phyloP scores from a whole-genome alignment of 371 early-diverging fungal species.

The Mucor irregularis region DNA sequence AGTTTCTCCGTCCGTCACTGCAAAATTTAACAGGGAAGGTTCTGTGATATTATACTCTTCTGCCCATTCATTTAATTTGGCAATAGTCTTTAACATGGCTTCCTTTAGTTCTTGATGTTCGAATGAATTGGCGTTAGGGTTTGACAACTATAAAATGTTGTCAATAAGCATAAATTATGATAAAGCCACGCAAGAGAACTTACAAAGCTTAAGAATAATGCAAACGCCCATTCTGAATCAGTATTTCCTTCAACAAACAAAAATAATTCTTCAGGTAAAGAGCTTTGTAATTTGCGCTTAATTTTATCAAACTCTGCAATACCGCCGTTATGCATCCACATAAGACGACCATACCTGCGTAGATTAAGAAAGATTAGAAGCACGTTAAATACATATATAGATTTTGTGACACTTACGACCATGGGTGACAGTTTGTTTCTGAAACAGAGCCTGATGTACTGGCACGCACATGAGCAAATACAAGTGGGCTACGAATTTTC shows the following conservation, averaged over 20 bases:
- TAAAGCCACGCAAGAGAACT: background rate
- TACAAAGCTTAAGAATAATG: slow-evolving; percentile 79
- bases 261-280: slow-evolving; percentile 71
- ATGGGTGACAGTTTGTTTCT: slow-evolving; percentile 84
- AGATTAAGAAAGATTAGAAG: slow-evolving; percentile 1
- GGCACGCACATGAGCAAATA: slow-evolving; percentile 89
- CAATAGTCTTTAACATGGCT: slow-evolving; percentile 79
- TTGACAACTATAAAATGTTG: slow-evolving; percentile 46
- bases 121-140: slow-evolving; percentile 54
- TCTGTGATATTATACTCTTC: slow-evolving; percentile 61
- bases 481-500: slow-evolving; percentile 74
- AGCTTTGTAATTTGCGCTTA: slow-evolving; percentile 68
- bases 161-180: background rate
- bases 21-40: slow-evolving; percentile 80
- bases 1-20: slow-evolving; percentile 82
- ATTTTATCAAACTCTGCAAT: slow-evolving; percentile 77
- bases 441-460: slow-evolving; percentile 78
- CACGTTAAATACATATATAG: background rate
- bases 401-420: slow-evolving; percentile 49
- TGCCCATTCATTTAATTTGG: slow-evolving; percentile 68
- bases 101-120: slow-evolving; percentile 59
- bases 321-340: slow-evolving; percentile 92
- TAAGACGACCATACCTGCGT: slow-evolving; percentile 71
- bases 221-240: slow-evolving; percentile 88
- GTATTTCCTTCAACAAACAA: slow-evolving; percentile 79